Conservation (phyloP, 2,329 filamentous ascomycete species). For the Aspergillus texensis region DNA sequence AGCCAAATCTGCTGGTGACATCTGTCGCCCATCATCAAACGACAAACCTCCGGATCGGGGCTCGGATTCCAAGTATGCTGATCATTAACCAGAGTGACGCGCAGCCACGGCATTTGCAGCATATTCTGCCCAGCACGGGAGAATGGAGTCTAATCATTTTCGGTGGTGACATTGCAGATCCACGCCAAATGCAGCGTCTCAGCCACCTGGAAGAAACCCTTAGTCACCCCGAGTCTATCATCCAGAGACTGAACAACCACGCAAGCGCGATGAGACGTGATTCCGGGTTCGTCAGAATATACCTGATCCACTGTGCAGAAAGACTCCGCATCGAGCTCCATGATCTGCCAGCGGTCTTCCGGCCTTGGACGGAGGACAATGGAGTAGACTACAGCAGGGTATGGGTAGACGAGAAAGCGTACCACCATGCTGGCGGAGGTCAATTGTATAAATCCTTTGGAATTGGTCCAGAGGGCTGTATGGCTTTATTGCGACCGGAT, state of each 20-base stretch:
- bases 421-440: conserved; percentile 54
- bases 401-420: conserved; percentile 56
- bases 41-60: not conserved
- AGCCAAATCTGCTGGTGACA: not conserved
- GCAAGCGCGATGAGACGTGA: not conserved
- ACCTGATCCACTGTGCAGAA: conserved; percentile 7
- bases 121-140: conserved; percentile 11
- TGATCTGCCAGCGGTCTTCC: conserved; percentile 51
- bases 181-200: not conserved
- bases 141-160: conserved; percentile 52
- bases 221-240: not conserved
- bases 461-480: conserved; percentile 59
- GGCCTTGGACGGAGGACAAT: conserved; percentile 47
- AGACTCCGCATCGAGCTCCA: conserved; percentile 31
- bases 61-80: conserved; percentile 8
- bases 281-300: not conserved
- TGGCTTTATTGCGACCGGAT: conserved; percentile 67
- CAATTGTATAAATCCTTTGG: conserved; percentile 60
- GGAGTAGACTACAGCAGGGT: conserved; percentile 62
- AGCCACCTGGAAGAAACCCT: conserved; percentile 46
- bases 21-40: not conserved
- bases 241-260: not conserved
- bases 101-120: conserved; percentile 10
- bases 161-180: conserved; percentile 55
- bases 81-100: conserved; percentile 11